Evolutionary conservation across 2,329 filamentous ascomycete species (phyloP), one percentile per base, ranked within the genome.

Genomic region (Tolypocladium guangdongense): DNA sequence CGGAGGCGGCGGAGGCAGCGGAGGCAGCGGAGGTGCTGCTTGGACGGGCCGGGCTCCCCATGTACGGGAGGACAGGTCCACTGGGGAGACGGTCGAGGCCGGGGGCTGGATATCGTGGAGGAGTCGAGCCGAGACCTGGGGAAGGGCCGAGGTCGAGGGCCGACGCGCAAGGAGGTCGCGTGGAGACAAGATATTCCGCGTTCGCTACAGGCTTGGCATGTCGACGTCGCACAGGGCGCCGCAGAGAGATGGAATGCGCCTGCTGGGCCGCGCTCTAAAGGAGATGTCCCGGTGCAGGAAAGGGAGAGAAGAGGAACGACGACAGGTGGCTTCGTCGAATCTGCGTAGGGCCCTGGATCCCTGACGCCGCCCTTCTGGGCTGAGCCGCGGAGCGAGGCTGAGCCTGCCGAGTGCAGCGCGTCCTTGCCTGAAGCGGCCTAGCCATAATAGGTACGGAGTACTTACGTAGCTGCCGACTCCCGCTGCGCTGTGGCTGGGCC

Each of bases 31-130:
- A 62, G 55, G 62, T 60, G 63, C 67, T 68, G 62, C 68, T 66
- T 43, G 62, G 59, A 50, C 68, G 58, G 50, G 64, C 63, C 56
- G 64, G 64, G 60, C 73, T 74, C 54, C 71, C 71, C 76, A 78
- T 78, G 57, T 55, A 58, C 51, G 43, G 16, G 27, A 20, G 27
- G 27, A 32, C 16, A 12, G 27, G 27, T 3, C 33, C 36, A 27
- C 18, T 11, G 35, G 49, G 20, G 49, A 32, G 49, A 32, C 18
- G 24, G 16, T 46, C 27, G 27, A 20, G 27, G 43, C 43, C 43
- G 10, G 27, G 33, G 35, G 35, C 14, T 16, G 35, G 18, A n/a
- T 7, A 11, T 12, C 18, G 43, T 14, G 10, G 43, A 45, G 24
- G 41, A 20, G 24, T 8, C 41, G 41, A 45, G 22, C 3, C 41